Base-by-base conservation (phyloP, 768 basidiomycete species). In the Suillus brevipes region DNA sequence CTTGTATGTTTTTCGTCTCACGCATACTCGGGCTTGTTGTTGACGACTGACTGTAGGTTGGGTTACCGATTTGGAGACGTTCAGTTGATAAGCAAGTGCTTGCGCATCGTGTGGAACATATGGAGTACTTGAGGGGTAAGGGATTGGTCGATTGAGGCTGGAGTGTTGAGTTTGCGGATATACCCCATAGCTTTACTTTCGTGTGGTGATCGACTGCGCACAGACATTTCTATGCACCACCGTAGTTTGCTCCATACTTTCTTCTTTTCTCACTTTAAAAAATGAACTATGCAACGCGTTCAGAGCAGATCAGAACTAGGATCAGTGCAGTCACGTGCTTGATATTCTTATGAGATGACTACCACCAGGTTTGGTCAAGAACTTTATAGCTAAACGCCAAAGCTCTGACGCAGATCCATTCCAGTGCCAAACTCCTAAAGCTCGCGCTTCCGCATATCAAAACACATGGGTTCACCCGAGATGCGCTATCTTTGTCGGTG, bases 391-490 rank as follows among this genome's bases (percentile, higher is more conserved):
- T 37, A 16, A 23, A 52, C 28, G 18, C 28, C 18, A 31, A 28
- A 31, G 52, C 52, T 53, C 52, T 53, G 28, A 53, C 52, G 8
- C 4, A 53, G 28, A 31, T 31, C 16, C 18, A 53, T 53, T 53
- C 31, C 55, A 69, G 66, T 63, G 65, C 70, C 4, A 74, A 78
- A 53, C 79, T 92, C 10, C 76, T 94, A 23, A 82, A 84, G 67
- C 80, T 84, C 36, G 86, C 92, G 0, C 56, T 91, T 1, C 88
- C 90, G 4, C 81, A 92, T 25, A 81, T 94, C 55, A 74, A 72
- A 63, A 82, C 82, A 7, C 84, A 91, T 68, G 92, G 92, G 10
- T 94, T 94, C 74, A 89, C 92, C 13, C 85, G 92, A 23, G 81
- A 86, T 36, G 82, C 90, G 0, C 81, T 94, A 12, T 83, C 91